Evolutionary conservation across 73 alveolate species (phyloP), one percentile per base, ranked within the genome.

Genomic region (Durusdinium trenchii): DNA sequence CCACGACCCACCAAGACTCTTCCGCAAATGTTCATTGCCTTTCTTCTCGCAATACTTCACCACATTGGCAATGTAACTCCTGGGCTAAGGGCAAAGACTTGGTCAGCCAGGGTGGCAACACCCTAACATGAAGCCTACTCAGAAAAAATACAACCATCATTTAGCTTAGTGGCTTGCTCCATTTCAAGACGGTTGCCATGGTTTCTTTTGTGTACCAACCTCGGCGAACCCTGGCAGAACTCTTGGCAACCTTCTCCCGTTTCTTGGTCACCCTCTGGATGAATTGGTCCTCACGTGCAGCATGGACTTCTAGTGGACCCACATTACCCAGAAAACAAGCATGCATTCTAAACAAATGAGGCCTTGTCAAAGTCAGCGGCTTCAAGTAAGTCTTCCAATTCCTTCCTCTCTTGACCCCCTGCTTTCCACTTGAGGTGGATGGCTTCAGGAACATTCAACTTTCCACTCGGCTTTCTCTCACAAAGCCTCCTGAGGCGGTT

Each of bases 181-280:
- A 85, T 9, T 52, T 30, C 76, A 85, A 38, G 5, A 9, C 7
- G 26, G 16, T 50, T 18, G 42, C 94, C 94, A 85, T 85, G 52
- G 81, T 79, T 43, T 85, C 94, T 35, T 32, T 52, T 54, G 81
- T 51, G 48, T 48, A 85, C 94, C 94, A 85, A 5, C 94, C 94
- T 1, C 94, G 76, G 42, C 43, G 36, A 16, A n/a, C 54, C 28
- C 38, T 52, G 81, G 76, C n/a, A 1, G 94, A 50, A n/a, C 45
- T 85, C 52, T 40, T 57, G 43, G 76, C 47, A 3, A 85, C 28
- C 60, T 52, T 85, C 79, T 85, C 94, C n/a, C 16, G 35, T 18
- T 35, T n/a, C 45, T 57, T 36, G 38, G 40, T 52, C 36, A 85
- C 79, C 18, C n/a, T 30, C 79, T 85, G 36, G 81, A 85, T 23